Conservation (phyloP, 306 rosid species). For the Prunus kanzakura region DNA sequence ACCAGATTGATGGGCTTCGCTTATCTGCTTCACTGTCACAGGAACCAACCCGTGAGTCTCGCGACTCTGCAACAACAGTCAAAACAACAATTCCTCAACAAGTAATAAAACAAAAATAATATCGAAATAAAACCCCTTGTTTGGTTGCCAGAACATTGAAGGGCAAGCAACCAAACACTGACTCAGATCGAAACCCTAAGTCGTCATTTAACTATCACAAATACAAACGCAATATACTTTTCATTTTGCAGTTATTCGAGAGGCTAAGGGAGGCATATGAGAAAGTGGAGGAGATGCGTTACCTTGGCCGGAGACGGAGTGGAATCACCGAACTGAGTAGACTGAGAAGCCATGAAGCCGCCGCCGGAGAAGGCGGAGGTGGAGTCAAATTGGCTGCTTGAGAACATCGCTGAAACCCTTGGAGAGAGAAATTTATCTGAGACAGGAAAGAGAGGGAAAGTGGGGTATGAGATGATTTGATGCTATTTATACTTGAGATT, state of each 20-base stretch:
- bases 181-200: background rate
- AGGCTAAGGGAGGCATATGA: conserved; percentile 7
- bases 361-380: conserved; percentile 53
- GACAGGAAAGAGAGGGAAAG: background rate
- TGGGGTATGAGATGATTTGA: background rate
- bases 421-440: conserved; percentile 11
- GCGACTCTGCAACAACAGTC: conserved; percentile 42
- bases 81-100: background rate
- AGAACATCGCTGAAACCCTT: conserved; percentile 57
- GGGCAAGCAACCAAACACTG: background rate
- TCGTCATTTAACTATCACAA: background rate
- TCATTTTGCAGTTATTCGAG: background rate
- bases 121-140: background rate
- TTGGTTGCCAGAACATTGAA: background rate
- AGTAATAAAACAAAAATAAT: background rate
- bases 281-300: conserved; percentile 8
- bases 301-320: conserved; percentile 55
- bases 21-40: conserved; percentile 85
- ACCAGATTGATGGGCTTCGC: conserved; percentile 75
- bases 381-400: conserved; percentile 66
- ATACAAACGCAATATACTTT: background rate
- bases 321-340: conserved; percentile 49
- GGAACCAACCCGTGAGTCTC: conserved; percentile 76
- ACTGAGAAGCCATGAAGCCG: conserved; percentile 62
- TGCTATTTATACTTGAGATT: background rate